Evolutionary conservation across 2,329 filamentous ascomycete species (phyloP).

Genomic region (Pestalotiopsis sp.): DNA sequence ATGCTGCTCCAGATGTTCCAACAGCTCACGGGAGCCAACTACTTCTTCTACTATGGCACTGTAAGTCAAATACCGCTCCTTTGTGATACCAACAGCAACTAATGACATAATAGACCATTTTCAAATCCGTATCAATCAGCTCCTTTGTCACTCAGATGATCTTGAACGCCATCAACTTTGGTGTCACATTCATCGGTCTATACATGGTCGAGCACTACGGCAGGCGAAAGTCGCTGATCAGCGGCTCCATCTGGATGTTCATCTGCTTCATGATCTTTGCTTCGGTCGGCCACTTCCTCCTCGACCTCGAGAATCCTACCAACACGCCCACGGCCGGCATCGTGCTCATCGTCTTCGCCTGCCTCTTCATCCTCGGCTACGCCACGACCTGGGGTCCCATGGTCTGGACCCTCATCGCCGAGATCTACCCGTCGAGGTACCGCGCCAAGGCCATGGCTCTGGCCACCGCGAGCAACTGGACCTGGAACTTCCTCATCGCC

Average conservation of each 20-base stretch:
- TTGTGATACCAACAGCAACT: background rate
- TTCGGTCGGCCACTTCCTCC: constrained; percentile 52
- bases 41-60: constrained; percentile 67
- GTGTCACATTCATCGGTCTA: constrained; percentile 68
- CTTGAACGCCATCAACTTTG: constrained; percentile 67
- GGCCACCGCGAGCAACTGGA: constrained; percentile 65
- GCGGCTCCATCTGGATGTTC: constrained; percentile 64
- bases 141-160: constrained; percentile 71
- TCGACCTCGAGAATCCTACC: constrained; percentile 37
- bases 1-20: constrained; percentile 66
- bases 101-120: constrained; percentile 38
- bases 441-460: constrained; percentile 63
- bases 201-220: constrained; percentile 71
- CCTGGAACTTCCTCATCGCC: constrained; percentile 74
- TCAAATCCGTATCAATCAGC: constrained; percentile 50
- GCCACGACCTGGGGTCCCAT: constrained; percentile 70
- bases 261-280: constrained; percentile 63
- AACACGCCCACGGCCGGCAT: constrained; percentile 50
- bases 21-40: constrained; percentile 70
- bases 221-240: constrained; percentile 64
- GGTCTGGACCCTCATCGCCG: constrained; percentile 65
- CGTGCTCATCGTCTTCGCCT: constrained; percentile 65
- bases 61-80: constrained; percentile 30
- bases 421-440: constrained; percentile 67
- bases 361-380: constrained; percentile 66